Evolutionary conservation across 495 filamentous ascomycete species (phyloP).

Genomic region (Aspergillus coremiiformis): DNA sequence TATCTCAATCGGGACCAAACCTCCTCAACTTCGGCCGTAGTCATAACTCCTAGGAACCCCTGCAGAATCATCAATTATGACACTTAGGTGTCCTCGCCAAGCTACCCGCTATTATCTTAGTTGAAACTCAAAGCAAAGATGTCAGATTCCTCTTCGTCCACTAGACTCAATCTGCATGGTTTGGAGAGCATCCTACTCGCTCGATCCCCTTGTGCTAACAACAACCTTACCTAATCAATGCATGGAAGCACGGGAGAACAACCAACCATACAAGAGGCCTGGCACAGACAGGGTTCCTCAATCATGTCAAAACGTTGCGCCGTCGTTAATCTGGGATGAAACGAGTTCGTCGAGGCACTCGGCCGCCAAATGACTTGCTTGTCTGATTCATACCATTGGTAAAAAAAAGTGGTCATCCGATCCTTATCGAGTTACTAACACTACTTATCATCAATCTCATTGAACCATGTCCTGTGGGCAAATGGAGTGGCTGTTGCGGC

Average conservation of each 20-base stretch:
- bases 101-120: background rate
- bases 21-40: no score
- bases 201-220: background rate
- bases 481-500: background rate
- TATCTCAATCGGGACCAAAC: no score
- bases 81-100: background rate
- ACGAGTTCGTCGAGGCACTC: background rate
- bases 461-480: background rate
- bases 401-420: background rate
- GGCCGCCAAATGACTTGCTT: no score
- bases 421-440: background rate
- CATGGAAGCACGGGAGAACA: constrained; percentile 32
- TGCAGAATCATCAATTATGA: background rate
- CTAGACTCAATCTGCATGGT: background rate
- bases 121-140: background rate
- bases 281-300: background rate
- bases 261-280: background rate
- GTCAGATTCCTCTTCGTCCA: background rate
- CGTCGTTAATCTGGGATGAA: background rate
- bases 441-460: background rate
- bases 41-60: background rate
- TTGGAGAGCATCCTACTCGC: background rate
- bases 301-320: background rate
- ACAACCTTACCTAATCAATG: no score
- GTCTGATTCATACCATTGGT: background rate